Evolutionary conservation across 2,329 filamentous ascomycete species (phyloP).

Genomic region (Tolypocladium album): DNA sequence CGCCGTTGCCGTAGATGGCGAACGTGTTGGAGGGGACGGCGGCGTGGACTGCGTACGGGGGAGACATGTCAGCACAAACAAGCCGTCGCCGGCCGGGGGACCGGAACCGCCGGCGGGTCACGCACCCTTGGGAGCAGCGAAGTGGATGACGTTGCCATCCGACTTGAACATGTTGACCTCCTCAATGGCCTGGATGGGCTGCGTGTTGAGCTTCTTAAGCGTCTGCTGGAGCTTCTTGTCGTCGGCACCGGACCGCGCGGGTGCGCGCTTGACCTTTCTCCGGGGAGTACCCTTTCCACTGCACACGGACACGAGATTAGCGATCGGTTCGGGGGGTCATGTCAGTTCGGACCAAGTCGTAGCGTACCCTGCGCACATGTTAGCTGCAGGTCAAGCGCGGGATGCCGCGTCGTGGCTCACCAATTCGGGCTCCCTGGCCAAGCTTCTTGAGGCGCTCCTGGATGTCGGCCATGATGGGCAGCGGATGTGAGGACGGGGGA

Average conservation of each 20-base stretch:
- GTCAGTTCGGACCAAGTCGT: conserved; percentile 4
- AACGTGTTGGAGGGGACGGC: conserved; percentile 98
- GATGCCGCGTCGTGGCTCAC: conserved; percentile 37
- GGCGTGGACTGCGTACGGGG: conserved; percentile 65
- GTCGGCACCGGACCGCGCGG: conserved; percentile 84
- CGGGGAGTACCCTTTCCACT: conserved; percentile 96
- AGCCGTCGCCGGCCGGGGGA: not conserved
- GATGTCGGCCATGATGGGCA: conserved; percentile 40
- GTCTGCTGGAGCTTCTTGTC: conserved; percentile 99
- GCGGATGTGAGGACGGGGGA: conserved; percentile 15
- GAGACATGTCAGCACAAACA: not conserved
- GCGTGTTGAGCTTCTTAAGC: conserved; percentile 99
- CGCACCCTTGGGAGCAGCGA: conserved; percentile 92
- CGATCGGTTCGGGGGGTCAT: conserved; percentile 10
- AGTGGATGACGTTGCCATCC: conserved; percentile 99
- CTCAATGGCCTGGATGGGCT: conserved; percentile 98
- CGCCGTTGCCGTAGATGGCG: conserved; percentile 96
- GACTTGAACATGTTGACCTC: conserved; percentile 99
- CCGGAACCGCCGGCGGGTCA: conserved; percentile 10
- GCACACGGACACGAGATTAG: conserved; percentile 14
- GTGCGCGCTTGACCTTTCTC: conserved; percentile 97
- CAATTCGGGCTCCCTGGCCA: conserved; percentile 46
- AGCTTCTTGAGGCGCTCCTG: conserved; percentile 52
- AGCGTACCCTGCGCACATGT: conserved; percentile 24
- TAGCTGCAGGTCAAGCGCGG: not conserved